Conservation (phyloP, 352 stramenopile species). For the Phytopythium delawarense region DNA sequence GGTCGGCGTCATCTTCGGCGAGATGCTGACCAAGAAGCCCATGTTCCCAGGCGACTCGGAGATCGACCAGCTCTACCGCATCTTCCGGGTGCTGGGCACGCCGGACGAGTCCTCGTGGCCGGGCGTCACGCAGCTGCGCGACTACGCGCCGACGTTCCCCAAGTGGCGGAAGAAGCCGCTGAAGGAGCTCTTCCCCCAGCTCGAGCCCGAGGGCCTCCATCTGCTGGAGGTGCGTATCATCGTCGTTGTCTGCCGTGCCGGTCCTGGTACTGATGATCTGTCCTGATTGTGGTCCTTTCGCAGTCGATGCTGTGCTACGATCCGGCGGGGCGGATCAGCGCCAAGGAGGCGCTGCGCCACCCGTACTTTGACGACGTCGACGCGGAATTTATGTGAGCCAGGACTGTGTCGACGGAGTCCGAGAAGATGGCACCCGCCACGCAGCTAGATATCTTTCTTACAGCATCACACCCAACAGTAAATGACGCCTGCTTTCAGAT, state of each 20-base stretch:
- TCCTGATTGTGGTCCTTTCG: not conserved
- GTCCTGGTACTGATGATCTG: not conserved
- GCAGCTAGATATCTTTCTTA: not conserved
- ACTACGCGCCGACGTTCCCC: conserved; percentile 95
- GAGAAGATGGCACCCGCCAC: not conserved
- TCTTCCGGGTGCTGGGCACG: conserved; percentile 93
- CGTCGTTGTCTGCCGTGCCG: not conserved
- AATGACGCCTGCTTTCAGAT: not conserved
- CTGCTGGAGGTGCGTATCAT: conserved; percentile 44
- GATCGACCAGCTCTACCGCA: conserved; percentile 87
- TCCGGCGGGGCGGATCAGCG: conserved; percentile 62
- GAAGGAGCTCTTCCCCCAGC: conserved; percentile 49
- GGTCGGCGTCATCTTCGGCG: conserved; percentile 82
- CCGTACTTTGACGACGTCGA: conserved; percentile 84
- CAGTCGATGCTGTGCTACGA: conserved; percentile 78
- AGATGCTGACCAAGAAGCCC: conserved; percentile 82
- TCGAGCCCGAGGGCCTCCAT: conserved; percentile 54
- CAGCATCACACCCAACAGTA: not conserved
- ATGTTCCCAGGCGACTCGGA: conserved; percentile 82
- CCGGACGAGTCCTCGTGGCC: conserved; percentile 95
- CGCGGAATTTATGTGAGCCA: conserved; percentile 56
- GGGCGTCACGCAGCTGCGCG: conserved; percentile 93
- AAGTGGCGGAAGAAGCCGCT: conserved; percentile 93
- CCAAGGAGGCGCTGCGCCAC: conserved; percentile 78
- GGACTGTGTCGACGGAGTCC: not conserved